A percentile compares a stretch with the other conserved stretches of the same genome.
Evolutionary conservation across 192 early-diverging fungal genomes (phyloP).

Genomic region (Umbelopsis sp.): DNA sequence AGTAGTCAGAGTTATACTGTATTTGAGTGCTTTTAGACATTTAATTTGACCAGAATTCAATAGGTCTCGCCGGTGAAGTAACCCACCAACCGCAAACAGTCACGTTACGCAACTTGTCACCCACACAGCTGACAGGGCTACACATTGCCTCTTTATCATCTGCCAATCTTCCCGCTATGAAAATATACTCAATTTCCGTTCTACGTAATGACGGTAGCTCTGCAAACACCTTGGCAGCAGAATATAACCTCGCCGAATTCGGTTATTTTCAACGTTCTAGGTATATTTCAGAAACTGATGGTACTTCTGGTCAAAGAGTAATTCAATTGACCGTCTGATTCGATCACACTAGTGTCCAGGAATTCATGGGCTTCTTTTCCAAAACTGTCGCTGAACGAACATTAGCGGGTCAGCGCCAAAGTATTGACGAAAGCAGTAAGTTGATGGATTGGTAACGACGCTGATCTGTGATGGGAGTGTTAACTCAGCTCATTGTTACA

Average conservation of each 20-base stretch:
- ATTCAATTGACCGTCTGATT: neutral
- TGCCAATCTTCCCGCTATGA: constrained; percentile 39
- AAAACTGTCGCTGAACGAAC: constrained; percentile 88
- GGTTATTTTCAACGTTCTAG: constrained; percentile 86
- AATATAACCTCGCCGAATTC: constrained; percentile 77
- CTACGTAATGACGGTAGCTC: constrained; percentile 45
- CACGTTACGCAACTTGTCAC: neutral
- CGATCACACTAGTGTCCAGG: constrained; percentile 62
- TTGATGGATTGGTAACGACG: neutral
- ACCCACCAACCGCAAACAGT: neutral
- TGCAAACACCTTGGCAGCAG: constrained; percentile 58
- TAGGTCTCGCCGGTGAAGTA: no score
- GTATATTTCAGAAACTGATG: constrained; percentile 37
- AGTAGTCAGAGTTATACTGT: no score
- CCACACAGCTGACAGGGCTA: neutral
- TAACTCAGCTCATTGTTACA: constrained; percentile 32
- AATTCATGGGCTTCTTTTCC: constrained; percentile 86
- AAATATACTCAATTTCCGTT: constrained; percentile 53
- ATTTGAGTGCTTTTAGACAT: no score
- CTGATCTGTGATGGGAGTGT: neutral
- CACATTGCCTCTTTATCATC: neutral
- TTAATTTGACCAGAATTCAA: no score
- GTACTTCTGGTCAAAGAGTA: neutral
- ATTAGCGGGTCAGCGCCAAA: constrained; percentile 73
- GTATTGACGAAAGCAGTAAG: constrained; percentile 77